A percentile compares a stretch with the other conserved stretches of the same genome.
These are phyloP conservation scores for Leptographium radiaticola DNA, from an alignment of 2,329 filamentous ascomycete genomes.

Conservation along the genomic window DNA sequence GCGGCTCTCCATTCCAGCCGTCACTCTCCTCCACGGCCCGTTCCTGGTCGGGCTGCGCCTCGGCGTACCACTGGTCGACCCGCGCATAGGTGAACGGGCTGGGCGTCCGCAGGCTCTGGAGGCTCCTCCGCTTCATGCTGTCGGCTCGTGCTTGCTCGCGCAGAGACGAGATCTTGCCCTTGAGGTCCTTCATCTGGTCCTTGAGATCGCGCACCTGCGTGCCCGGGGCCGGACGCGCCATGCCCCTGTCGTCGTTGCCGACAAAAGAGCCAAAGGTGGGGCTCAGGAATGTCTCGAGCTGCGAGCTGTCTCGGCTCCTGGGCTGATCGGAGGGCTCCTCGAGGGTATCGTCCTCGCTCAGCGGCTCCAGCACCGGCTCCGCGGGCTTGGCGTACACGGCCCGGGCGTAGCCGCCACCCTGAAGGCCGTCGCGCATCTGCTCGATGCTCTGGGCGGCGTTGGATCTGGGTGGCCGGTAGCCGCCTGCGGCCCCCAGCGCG, in stretches of 20 bases:
- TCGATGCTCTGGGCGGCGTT: slow-evolving; percentile 31
- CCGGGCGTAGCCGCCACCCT: slow-evolving; percentile 16
- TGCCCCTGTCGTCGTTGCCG: slow-evolving; percentile 24
- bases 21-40: slow-evolving; percentile 6
- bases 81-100: slow-evolving; percentile 67
- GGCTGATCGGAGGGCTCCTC: slow-evolving; percentile 8
- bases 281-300: slow-evolving; percentile 27
- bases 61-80: slow-evolving; percentile 38
- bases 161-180: slow-evolving; percentile 70
- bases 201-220: slow-evolving; percentile 61
- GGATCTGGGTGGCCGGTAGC: slow-evolving; percentile 36
- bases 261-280: slow-evolving; percentile 27
- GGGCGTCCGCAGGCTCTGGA: slow-evolving; percentile 60
- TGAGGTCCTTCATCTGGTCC: slow-evolving; percentile 74
- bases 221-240: slow-evolving; percentile 57
- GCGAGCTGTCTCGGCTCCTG: slow-evolving; percentile 16
- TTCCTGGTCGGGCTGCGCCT: slow-evolving; percentile 10
- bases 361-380: slow-evolving; percentile 29
- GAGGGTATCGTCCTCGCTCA: slow-evolving; percentile 38
- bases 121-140: slow-evolving; percentile 61
- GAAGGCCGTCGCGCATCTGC: slow-evolving; percentile 20
- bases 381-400: slow-evolving; percentile 23
- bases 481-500: slow-evolving; percentile 45
- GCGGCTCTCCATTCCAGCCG: slow-evolving; percentile 19
- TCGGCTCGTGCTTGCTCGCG: slow-evolving; percentile 70